These are phyloP conservation scores for Triticum dicoccoides DNA, from an alignment of 176 grass and related monocot genomes.

Conservation along the genomic window DNA sequence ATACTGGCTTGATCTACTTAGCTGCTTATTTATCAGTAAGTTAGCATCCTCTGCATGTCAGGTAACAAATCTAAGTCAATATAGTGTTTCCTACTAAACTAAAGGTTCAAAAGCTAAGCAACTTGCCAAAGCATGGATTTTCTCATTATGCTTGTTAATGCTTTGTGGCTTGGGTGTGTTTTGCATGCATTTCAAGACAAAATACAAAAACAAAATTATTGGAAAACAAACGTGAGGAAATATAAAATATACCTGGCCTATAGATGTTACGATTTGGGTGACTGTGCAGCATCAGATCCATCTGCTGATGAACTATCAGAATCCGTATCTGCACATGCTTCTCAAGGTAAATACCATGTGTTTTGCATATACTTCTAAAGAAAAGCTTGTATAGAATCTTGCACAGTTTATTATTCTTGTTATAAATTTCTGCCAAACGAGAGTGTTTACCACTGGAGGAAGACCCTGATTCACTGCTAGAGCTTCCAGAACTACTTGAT, in stretches of 20 bases:
- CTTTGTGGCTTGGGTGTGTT: neutral
- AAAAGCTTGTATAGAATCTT: neutral
- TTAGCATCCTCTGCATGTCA: neutral
- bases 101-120: constrained; percentile 4
- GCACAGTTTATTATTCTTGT: neutral
- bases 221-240: neutral
- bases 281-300: constrained; percentile 69
- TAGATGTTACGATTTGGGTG: constrained; percentile 60
- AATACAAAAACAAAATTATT: neutral
- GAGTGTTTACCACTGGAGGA: constrained; percentile 67
- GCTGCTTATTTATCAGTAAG: constrained; percentile 9
- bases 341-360: constrained; percentile 31
- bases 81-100: neutral
- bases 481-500: constrained; percentile 80
- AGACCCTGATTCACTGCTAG: constrained; percentile 70
- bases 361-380: neutral
- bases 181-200: neutral
- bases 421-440: neutral
- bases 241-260: constrained; percentile 46
- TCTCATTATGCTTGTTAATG: neutral
- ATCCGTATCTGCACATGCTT: constrained; percentile 68
- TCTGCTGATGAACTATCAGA: constrained; percentile 76
- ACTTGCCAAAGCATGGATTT: neutral
- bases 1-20: constrained; percentile 12
- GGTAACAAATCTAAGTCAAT: neutral